Evolutionary conservation across 257 asterid genomes (phyloP).

Genomic region (Penstemon eatonii): DNA sequence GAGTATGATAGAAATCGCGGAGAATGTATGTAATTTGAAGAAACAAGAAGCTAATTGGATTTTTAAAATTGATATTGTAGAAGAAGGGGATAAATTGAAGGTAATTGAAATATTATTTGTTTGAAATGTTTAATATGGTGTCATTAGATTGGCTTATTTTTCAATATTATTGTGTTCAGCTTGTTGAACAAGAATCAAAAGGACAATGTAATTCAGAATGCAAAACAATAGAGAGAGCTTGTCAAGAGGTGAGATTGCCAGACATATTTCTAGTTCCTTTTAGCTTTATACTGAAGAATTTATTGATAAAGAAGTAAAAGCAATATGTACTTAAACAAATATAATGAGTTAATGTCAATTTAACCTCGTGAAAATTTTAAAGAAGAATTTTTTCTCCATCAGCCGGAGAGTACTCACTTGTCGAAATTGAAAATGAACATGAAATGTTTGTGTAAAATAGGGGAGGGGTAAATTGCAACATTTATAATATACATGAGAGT

Average conservation of each 20-base stretch:
- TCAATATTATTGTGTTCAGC: conserved; percentile 49
- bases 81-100: conserved; percentile 77
- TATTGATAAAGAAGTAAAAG: too few relatives aligned
- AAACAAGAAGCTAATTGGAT: conserved; percentile 97
- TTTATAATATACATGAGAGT: too few relatives aligned
- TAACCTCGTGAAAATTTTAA: too few relatives aligned
- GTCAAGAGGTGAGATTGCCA: conserved; percentile 74
- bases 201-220: conserved; percentile 93
- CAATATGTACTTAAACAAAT: too few relatives aligned
- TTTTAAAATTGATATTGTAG: conserved; percentile 88
- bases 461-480: too few relatives aligned
- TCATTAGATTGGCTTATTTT: conserved; percentile 31
- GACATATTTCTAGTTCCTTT: not conserved
- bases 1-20: conserved; percentile 88
- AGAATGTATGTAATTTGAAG: conserved; percentile 95
- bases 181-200: conserved; percentile 87
- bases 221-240: conserved; percentile 92
- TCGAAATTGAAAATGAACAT: too few relatives aligned
- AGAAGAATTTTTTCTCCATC: too few relatives aligned
- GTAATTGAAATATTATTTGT: conserved; percentile 39
- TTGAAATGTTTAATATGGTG: not conserved
- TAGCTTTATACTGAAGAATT: not conserved
- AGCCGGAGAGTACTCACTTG: too few relatives aligned
- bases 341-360: too few relatives aligned
- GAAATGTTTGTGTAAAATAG: too few relatives aligned